These are phyloP conservation scores for Vitis vinifera DNA, from an alignment of 164 flowering plant species.

Conservation along the genomic window DNA sequence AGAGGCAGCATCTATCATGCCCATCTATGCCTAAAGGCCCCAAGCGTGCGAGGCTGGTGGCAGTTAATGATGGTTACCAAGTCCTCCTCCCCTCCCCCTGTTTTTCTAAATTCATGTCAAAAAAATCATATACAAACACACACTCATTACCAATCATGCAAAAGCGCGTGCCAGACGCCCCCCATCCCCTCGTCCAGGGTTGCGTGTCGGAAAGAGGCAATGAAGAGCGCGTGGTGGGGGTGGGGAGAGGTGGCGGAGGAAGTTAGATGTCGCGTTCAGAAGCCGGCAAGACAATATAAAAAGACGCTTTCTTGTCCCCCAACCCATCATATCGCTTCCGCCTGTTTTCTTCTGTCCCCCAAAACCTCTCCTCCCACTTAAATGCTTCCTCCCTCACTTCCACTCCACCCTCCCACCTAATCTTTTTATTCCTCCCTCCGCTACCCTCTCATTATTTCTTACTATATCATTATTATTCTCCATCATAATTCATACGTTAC, in stretches of 20 bases:
- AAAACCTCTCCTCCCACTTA: neutral
- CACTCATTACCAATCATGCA: too few species aligned
- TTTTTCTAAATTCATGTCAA: neutral
- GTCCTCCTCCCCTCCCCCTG: neutral
- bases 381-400: slow-evolving; percentile 3
- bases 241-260: slow-evolving; percentile 3
- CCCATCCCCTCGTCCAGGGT: neutral
- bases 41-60: slow-evolving; percentile 17
- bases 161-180: slow-evolving; percentile 6
- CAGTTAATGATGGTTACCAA: slow-evolving; percentile 17
- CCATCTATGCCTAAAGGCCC: neutral
- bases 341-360: slow-evolving; percentile 23
- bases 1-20: too few species aligned
- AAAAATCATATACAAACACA: neutral
- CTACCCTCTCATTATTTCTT: too few species aligned
- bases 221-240: slow-evolving; percentile 6
- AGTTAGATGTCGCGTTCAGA: slow-evolving; percentile 24
- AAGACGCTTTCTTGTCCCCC: slow-evolving; percentile 40
- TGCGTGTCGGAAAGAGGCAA: neutral
- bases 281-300: slow-evolving; percentile 28
- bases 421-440: neutral
- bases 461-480: too few species aligned
- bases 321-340: slow-evolving; percentile 18
- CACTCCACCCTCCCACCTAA: neutral
- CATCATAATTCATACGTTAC: too few species aligned